A percentile compares a stretch with the other conserved stretches of the same genome.
These are phyloP conservation scores for Penicillium rolfsii DNA, from an alignment of 2,329 filamentous ascomycete genomes.

Conservation along the genomic window DNA sequence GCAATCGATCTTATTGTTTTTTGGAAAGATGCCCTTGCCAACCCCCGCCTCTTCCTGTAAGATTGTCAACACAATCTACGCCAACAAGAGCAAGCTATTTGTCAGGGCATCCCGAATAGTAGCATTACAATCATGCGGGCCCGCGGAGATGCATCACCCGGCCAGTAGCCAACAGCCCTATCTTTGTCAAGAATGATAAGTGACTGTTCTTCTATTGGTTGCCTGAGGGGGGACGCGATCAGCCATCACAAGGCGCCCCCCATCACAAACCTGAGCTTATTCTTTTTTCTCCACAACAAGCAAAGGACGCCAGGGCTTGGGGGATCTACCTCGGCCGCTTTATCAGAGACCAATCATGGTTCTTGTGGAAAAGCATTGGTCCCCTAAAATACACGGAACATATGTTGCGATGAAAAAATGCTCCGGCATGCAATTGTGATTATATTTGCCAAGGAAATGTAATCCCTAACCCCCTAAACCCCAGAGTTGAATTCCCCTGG, in stretches of 20 bases:
- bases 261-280: constrained; percentile 2
- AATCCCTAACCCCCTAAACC: too few relatives aligned
- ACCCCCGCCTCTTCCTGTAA: not conserved
- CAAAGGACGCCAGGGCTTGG: not conserved
- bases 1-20: not conserved
- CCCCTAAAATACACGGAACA: not conserved
- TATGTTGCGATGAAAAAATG: not conserved
- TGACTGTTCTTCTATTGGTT: constrained; percentile 11
- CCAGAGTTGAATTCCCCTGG: too few relatives aligned
- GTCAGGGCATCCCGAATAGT: not conserved
- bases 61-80: not conserved
- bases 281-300: not conserved
- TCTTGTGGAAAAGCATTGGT: not conserved
- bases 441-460: not conserved
- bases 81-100: not conserved
- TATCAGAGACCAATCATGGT: not conserved
- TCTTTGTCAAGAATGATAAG: constrained; percentile 19
- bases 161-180: not conserved
- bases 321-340: not conserved
- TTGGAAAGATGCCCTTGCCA: not conserved
- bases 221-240: not conserved
- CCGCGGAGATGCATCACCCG: constrained; percentile 2
- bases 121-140: not conserved
- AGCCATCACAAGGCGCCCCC: not conserved
- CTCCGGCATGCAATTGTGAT: too few relatives aligned